Conservation (phyloP, 2,329 filamentous ascomycete genomes). For the Colletotrichum higginsianum region DNA sequence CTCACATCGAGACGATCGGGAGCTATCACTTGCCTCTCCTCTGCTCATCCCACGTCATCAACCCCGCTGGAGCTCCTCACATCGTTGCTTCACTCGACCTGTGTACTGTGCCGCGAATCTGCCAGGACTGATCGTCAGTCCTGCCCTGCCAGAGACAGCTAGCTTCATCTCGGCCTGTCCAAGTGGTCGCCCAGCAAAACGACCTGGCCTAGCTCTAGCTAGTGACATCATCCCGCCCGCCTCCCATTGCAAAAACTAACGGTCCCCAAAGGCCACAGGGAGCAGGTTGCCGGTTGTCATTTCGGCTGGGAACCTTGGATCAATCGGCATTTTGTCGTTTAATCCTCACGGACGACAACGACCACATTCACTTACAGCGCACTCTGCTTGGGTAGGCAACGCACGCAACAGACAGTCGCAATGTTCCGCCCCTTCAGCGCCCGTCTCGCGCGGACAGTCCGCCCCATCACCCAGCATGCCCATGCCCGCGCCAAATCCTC, state of each 20-base stretch:
- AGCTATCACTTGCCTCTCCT: slow-evolving; percentile 13
- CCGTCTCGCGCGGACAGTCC: slow-evolving; percentile 36
- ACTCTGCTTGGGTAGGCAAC: neutral
- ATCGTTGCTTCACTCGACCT: slow-evolving; percentile 19
- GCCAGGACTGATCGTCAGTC: slow-evolving; percentile 9
- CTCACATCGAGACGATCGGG: slow-evolving; percentile 23
- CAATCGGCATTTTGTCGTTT: neutral
- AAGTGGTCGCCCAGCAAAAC: slow-evolving; percentile 20
- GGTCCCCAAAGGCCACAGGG: neutral
- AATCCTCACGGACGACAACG: neutral
- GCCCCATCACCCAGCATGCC: slow-evolving; percentile 29
- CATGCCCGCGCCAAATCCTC: slow-evolving; percentile 29
- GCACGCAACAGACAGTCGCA: neutral
- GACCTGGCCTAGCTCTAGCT: neutral
- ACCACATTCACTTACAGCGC: neutral
- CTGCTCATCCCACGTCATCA: slow-evolving; percentile 32
- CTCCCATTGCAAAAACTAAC: slow-evolving; percentile 7
- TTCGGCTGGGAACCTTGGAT: neutral
- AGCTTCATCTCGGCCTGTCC: slow-evolving; percentile 20
- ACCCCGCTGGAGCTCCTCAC: slow-evolving; percentile 28
- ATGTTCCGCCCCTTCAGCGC: slow-evolving; percentile 43
- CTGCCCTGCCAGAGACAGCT: neutral
- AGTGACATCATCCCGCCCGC: slow-evolving; percentile 33
- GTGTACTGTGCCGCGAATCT: neutral
- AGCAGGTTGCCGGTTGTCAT: neutral